phyloP scores from a whole-genome alignment of 2,329 filamentous ascomycete genomes.

The Neonectria punicea region DNA sequence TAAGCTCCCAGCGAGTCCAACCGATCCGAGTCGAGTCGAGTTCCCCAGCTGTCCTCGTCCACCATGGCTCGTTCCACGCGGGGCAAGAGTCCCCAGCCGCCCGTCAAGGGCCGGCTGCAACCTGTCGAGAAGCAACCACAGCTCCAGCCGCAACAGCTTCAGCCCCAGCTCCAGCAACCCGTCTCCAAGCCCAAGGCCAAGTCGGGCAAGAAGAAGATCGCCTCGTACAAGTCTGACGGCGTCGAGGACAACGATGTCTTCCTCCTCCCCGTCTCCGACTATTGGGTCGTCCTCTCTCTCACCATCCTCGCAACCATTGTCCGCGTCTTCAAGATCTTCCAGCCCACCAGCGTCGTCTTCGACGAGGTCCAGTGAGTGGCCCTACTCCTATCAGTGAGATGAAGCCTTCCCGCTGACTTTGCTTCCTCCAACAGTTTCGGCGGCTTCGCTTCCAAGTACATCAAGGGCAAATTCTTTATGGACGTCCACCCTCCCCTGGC shows the following conservation, averaged over 20 bases:
- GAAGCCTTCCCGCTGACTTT: conserved; percentile 28
- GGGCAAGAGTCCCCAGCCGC: conserved; percentile 51
- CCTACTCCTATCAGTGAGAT: neutral
- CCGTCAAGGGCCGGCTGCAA: conserved; percentile 32
- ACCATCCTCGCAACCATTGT: conserved; percentile 82
- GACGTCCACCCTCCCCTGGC: conserved; percentile 98
- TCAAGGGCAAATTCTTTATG: conserved; percentile 99
- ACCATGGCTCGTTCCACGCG: conserved; percentile 51
- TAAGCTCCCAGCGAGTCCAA: conserved; percentile 26
- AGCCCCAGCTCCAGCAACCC: conserved; percentile 22
- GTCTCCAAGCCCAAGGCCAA: conserved; percentile 26
- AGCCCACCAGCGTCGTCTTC: conserved; percentile 96
- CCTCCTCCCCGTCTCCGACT: conserved; percentile 84
- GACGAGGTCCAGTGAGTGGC: conserved; percentile 95
- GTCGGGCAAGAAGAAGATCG: conserved; percentile 47
- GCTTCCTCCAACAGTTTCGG: conserved; percentile 75
- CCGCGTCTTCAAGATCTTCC: conserved; percentile 94
- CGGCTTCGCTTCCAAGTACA: conserved; percentile 98
- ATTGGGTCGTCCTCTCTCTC: conserved; percentile 77
- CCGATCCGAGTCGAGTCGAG: conserved; percentile 28
- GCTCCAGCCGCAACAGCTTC: conserved; percentile 13
- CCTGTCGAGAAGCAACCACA: neutral
- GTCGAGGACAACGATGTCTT: conserved; percentile 94
- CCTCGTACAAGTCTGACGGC: conserved; percentile 79
- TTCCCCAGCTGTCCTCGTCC: conserved; percentile 20